Conservation (phyloP, 2,329 filamentous ascomycete species). For the Chalara sp. region DNA sequence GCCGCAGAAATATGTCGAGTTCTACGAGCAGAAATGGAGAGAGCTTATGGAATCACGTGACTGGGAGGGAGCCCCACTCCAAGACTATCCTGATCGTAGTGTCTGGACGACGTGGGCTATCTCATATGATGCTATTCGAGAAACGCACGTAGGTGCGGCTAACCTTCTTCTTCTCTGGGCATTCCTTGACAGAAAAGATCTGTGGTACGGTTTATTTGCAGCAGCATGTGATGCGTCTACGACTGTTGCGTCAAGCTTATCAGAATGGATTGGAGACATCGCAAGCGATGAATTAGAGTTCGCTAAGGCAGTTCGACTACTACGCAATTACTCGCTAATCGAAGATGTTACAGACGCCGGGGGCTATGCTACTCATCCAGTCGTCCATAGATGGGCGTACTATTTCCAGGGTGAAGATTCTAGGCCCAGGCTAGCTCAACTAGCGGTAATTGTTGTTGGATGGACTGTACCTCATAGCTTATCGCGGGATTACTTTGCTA, state of each 20-base stretch:
- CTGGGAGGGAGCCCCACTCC: constrained; percentile 11
- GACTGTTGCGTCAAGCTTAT: neutral
- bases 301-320: constrained; percentile 8
- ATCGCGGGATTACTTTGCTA: neutral
- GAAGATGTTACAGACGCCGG: neutral
- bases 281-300: constrained; percentile 14
- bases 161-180: constrained; percentile 20
- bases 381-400: constrained; percentile 5
- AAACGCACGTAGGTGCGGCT: constrained; percentile 12
- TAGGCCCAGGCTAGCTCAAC: neutral
- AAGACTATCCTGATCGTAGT: constrained; percentile 18
- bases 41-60: constrained; percentile 17
- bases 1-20: constrained; percentile 14
- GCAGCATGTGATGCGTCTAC: constrained; percentile 3
- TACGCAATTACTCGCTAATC: constrained; percentile 5
- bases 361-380: constrained; percentile 5
- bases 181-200: constrained; percentile 15
- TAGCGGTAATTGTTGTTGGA: constrained; percentile 3
- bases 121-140: constrained; percentile 12
- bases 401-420: constrained; percentile 1
- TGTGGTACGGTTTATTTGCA: constrained; percentile 16
- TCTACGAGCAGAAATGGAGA: constrained; percentile 24
- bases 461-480: neutral
- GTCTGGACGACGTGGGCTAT: constrained; percentile 16
- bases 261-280: constrained; percentile 14